A percentile compares a stretch with the other conserved stretches of the same genome.
These are phyloP conservation scores for Vitis rupestris DNA, from an alignment of 164 flowering plant genomes.

Conservation along the genomic window DNA sequence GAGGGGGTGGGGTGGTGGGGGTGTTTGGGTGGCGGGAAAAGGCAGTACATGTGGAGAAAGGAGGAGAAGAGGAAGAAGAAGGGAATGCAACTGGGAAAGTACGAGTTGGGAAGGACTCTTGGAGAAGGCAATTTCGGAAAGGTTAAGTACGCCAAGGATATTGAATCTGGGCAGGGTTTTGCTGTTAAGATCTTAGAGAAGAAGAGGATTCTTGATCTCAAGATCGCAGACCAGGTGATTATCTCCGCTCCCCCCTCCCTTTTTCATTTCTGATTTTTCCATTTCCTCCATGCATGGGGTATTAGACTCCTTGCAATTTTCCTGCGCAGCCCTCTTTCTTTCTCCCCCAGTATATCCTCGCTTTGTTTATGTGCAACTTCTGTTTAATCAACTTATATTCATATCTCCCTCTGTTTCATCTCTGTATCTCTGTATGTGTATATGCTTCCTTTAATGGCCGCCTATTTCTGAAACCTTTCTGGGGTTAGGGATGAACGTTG, in stretches of 20 bases:
- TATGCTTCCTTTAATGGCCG: no score
- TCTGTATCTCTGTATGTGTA: no score
- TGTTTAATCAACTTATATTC: no score
- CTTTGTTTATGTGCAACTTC: no score
- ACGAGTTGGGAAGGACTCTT: slow-evolving; percentile 78
- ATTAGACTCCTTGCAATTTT: neutral
- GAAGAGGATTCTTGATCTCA: slow-evolving; percentile 56
- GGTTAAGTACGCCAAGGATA: slow-evolving; percentile 66
- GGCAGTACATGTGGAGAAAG: slow-evolving; percentile 25
- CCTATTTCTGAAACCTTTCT: no score
- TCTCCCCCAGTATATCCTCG: no score
- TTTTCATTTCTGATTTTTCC: neutral
- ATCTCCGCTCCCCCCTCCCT: neutral
- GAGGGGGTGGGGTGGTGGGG: neutral
- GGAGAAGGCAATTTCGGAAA: slow-evolving; percentile 95
- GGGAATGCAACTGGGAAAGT: slow-evolving; percentile 85
- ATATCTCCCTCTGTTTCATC: no score
- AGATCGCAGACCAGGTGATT: slow-evolving; percentile 68
- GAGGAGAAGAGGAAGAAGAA: slow-evolving; percentile 18
- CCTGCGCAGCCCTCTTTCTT: neutral
- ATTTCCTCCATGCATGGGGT: neutral
- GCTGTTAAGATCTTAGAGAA: slow-evolving; percentile 90
- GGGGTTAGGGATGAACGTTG: no score
- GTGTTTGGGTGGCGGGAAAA: neutral
- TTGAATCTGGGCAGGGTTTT: slow-evolving; percentile 57